Base-by-base conservation (phyloP, 805 yeast species). In the Cyberlindnera lachancei region DNA sequence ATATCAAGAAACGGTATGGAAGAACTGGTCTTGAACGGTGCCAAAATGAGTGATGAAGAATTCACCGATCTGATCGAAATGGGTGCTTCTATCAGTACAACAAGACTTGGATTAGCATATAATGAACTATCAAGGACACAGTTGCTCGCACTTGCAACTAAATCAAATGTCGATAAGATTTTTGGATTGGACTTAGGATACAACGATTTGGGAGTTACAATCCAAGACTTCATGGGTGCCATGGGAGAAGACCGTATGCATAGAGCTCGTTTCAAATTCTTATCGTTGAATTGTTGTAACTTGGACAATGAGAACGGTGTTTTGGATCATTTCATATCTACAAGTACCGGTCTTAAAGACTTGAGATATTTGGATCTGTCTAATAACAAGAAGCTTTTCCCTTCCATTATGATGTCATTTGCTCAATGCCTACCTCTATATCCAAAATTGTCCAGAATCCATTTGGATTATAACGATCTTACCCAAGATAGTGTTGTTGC, bases 121-220 rank as follows among this genome's bases (percentile, higher is more conserved):
- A 85, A 84, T 52, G 75, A 76, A 11, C 58, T 88, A 17, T 58
- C 72, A 0, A 58, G 61, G 2, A 65, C 65, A 14, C 94, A 88
- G 41, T 59, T 80, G 34, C 59, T 63, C 32, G 53, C 70, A 9
- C 41, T 84, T n/a, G 73, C 77, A 2, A 55, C 68, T 20, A 81
- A 88, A 83, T 43, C 83, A 25, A 45, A 52, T 36, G 56, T 48
- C 12, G 55, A 56, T 29, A 59, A 49, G 18, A 68, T 77, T 5
- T 52, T 75, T 28, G 96, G 95, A 1, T 44, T 88, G 8, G 96
- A 87, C 60, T 48, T 88, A 8, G 95, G 94, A 4, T 88, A 79
- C 48, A 88, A 88, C 48, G 87, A 85, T 51, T 56, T 74, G 29
- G 52, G 58, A 30, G 64, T 59, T 3, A 60, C 59, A 36, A 23